Conservation (phyloP, 106 monocot genomes). For the Hemerocallis citrina region DNA sequence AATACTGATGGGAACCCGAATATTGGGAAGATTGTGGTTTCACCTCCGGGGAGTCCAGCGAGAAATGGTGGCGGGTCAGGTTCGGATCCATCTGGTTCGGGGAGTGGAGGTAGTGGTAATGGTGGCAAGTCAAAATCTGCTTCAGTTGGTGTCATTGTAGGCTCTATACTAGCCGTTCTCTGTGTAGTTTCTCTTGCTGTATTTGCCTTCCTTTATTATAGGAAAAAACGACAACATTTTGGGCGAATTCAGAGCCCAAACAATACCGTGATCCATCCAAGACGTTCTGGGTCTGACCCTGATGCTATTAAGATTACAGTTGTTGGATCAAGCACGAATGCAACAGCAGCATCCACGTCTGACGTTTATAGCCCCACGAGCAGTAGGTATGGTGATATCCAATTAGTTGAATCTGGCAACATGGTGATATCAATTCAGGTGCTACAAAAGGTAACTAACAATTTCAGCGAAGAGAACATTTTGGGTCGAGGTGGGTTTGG, state of each 20-base stretch:
- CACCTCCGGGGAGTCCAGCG: neutral
- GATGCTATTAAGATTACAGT: constrained; percentile 44
- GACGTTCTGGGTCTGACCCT: constrained; percentile 27
- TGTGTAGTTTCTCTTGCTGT: constrained; percentile 4
- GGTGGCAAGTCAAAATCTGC: constrained; percentile 8
- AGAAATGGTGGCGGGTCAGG: neutral
- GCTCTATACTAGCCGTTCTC: constrained; percentile 21
- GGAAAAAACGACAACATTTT: constrained; percentile 12
- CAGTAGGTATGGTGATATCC: constrained; percentile 15
- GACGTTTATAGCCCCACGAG: constrained; percentile 22
- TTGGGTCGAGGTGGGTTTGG: constrained; percentile 41
- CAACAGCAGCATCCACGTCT: neutral
- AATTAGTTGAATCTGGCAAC: constrained; percentile 31
- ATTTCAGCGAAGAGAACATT: constrained; percentile 36
- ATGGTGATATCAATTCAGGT: constrained; percentile 38
- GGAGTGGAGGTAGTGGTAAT: neutral
- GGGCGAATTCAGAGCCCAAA: constrained; percentile 34
- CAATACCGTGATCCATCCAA: constrained; percentile 30
- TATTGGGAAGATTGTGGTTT: constrained; percentile 18
- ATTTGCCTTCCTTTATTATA: constrained; percentile 13
- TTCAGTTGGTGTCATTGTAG: constrained; percentile 20
- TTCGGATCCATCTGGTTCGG: neutral
- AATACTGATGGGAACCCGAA: constrained; percentile 38
- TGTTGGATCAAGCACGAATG: constrained; percentile 18
- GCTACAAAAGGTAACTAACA: constrained; percentile 22